Conservation (phyloP, 352 stramenopile species). For the Phytophthora gonapodyides region DNA sequence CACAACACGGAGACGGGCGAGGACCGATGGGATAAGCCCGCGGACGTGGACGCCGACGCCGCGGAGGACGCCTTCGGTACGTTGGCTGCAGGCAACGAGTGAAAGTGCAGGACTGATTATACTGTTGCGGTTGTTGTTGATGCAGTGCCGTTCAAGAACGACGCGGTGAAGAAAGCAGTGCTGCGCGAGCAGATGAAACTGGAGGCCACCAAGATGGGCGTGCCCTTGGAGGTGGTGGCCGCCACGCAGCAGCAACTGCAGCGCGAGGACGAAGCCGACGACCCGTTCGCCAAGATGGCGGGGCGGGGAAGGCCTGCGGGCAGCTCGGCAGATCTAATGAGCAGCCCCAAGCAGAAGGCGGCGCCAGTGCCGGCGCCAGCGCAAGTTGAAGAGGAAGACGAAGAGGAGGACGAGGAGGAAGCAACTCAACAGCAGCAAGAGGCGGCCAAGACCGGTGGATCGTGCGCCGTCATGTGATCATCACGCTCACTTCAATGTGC, state of each 20-base stretch:
- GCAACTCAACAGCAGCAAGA: slow-evolving; percentile 8
- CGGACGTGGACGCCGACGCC: slow-evolving; percentile 67
- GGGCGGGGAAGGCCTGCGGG: slow-evolving; percentile 1
- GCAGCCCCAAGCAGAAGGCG: slow-evolving; percentile 10
- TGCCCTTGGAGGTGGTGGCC: slow-evolving; percentile 63
- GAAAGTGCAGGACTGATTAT: background rate
- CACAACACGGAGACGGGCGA: slow-evolving; percentile 85
- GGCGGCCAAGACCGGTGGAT: slow-evolving; percentile 9
- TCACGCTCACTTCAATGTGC: slow-evolving; percentile 11
- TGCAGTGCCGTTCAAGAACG: slow-evolving; percentile 83
- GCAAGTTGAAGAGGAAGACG: slow-evolving; percentile 11
- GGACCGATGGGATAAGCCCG: slow-evolving; percentile 75
- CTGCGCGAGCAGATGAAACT: slow-evolving; percentile 76
- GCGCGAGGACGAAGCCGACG: slow-evolving; percentile 37
- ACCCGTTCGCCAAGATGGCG: slow-evolving; percentile 38
- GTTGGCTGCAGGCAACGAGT: background rate
- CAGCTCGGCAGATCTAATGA: background rate
- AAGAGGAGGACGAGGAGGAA: slow-evolving; percentile 3
- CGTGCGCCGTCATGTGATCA: slow-evolving; percentile 35
- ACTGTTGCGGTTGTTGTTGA: slow-evolving; percentile 7
- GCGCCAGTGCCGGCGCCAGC: background rate
- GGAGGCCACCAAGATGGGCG: slow-evolving; percentile 69
- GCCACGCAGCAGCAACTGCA: slow-evolving; percentile 46
- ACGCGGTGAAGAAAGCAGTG: slow-evolving; percentile 80
- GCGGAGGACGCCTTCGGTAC: slow-evolving; percentile 63